Percentiles rank a stretch among this genome's conserved stretches.
Conservation (phyloP, 768 basidiomycete genomes). For the Scleroderma citrinum region DNA sequence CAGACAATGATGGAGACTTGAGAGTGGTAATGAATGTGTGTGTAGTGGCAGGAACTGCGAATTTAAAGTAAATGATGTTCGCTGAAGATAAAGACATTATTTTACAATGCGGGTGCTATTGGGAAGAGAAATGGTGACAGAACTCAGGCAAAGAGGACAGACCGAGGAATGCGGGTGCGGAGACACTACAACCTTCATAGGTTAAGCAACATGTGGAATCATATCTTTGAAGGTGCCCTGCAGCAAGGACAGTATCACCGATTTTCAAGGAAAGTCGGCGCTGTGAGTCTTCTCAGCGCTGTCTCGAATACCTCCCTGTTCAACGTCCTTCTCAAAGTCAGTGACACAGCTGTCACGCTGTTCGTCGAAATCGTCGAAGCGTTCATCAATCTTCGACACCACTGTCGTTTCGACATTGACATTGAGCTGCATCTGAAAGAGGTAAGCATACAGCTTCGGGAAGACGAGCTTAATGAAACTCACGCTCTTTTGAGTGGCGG, state of each 20-base stretch:
- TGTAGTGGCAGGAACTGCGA: slow-evolving; percentile 1
- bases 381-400: slow-evolving; percentile 26
- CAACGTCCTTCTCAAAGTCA: slow-evolving; percentile 9
- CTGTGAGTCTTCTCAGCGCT: slow-evolving; percentile 14
- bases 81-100: neutral
- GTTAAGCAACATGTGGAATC: neutral
- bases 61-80: neutral
- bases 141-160: neutral
- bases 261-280: neutral
- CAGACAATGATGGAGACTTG: neutral
- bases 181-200: neutral
- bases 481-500: slow-evolving; percentile 17
- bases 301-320: slow-evolving; percentile 7
- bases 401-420: slow-evolving; percentile 31
- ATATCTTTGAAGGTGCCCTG: neutral
- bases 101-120: neutral
- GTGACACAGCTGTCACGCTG: slow-evolving; percentile 2
- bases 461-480: neutral
- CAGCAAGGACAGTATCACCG: neutral
- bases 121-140: neutral
- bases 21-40: slow-evolving; percentile 1
- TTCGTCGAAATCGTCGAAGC: slow-evolving; percentile 13
- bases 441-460: neutral
- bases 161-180: neutral
- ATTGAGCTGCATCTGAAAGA: slow-evolving; percentile 17